Percentiles rank a stretch among this genome's conserved stretches.
Conservation (phyloP, 2,329 filamentous ascomycete genomes). For the Diaporthe velutina region DNA sequence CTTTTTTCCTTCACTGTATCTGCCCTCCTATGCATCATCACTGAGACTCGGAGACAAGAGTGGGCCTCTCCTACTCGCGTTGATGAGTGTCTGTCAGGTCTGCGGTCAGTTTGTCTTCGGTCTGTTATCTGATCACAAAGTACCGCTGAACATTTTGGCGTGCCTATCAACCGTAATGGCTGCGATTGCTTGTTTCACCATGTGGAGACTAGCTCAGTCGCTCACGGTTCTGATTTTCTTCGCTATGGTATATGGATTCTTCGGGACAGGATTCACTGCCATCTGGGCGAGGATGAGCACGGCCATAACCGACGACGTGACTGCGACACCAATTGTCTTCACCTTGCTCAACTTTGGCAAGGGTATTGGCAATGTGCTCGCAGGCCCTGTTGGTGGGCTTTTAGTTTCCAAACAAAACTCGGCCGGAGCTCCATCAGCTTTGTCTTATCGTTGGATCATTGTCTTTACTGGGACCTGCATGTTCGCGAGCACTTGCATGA, state of each 20-base stretch:
- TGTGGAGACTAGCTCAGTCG: constrained; percentile 66
- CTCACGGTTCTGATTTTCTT: constrained; percentile 63
- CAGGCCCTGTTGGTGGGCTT: background rate
- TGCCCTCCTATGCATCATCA: constrained; percentile 60
- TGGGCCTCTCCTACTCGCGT: constrained; percentile 60
- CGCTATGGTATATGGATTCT: constrained; percentile 68
- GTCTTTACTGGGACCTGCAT: constrained; percentile 11
- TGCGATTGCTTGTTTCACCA: constrained; percentile 51
- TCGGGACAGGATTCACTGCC: constrained; percentile 57
- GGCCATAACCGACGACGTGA: constrained; percentile 10
- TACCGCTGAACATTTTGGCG: constrained; percentile 58
- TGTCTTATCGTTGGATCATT: constrained; percentile 1
- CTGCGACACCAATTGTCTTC: constrained; percentile 4
- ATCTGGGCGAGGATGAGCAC: constrained; percentile 39
- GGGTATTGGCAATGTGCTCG: constrained; percentile 9
- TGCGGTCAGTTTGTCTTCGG: constrained; percentile 64
- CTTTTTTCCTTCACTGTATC: constrained; percentile 65
- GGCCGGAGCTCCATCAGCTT: background rate
- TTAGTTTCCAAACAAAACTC: background rate
- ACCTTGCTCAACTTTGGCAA: constrained; percentile 11
- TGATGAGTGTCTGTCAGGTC: constrained; percentile 64
- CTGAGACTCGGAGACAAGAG: constrained; percentile 39
- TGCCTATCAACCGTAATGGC: constrained; percentile 61
- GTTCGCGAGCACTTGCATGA: constrained; percentile 11
- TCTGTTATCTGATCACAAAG: constrained; percentile 59